phyloP scores from a whole-genome alignment of 1,139 yeast genomes.

The Hansenula lynferdii region DNA sequence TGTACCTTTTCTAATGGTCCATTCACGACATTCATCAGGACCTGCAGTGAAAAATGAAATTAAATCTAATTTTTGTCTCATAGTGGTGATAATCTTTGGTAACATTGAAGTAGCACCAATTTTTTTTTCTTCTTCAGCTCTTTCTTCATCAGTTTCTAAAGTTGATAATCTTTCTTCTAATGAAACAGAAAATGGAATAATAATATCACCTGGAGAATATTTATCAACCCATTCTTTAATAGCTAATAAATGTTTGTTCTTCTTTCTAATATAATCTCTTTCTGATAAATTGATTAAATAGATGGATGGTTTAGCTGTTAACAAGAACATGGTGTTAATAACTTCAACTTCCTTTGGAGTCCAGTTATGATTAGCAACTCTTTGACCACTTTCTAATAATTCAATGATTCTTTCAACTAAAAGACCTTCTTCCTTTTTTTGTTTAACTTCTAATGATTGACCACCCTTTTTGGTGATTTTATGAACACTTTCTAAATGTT shows the following conservation, averaged over 20 bases:
- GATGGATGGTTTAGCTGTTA: constrained; percentile 95
- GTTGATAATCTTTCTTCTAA: constrained; percentile 90
- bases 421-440: constrained; percentile 87
- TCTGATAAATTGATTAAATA: constrained; percentile 93
- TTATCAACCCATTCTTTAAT: constrained; percentile 97
- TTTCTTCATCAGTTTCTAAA: constrained; percentile 88
- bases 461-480: constrained; percentile 93
- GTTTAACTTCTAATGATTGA: constrained; percentile 91
- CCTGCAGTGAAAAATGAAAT: constrained; percentile 85
- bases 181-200: constrained; percentile 90
- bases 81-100: constrained; percentile 80
- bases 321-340: constrained; percentile 80
- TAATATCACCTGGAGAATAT: constrained; percentile 90
- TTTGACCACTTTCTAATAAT: constrained; percentile 75
- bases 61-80: constrained; percentile 81
- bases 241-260: constrained; percentile 87
- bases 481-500: constrained; percentile 83
- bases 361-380: constrained; percentile 92
- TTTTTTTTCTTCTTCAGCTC: constrained; percentile 83
- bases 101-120: constrained; percentile 82
- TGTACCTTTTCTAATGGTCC: constrained; percentile 83
- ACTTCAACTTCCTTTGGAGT: constrained; percentile 83
- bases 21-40: constrained; percentile 82
- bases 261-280: constrained; percentile 92
- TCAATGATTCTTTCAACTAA: constrained; percentile 73